Percentiles rank a stretch among this genome's conserved stretches.
These are phyloP conservation scores for Bruguiera hainesii DNA, from an alignment of 441 rosid genomes.

Conservation along the genomic window DNA sequence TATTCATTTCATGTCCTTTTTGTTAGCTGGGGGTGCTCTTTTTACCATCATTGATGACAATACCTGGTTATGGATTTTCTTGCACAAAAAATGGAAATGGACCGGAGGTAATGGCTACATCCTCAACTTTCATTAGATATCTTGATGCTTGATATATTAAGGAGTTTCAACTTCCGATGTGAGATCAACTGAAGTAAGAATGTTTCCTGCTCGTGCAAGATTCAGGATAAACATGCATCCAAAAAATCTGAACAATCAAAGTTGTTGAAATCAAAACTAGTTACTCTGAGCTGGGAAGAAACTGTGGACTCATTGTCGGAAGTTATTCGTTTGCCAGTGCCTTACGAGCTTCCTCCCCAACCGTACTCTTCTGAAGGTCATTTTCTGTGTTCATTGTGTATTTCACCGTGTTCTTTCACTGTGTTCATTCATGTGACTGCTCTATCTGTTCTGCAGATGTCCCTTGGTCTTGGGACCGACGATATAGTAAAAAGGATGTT, in stretches of 20 bases:
- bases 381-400: neutral
- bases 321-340: slow-evolving; percentile 62
- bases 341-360: slow-evolving; percentile 80
- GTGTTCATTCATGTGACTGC: slow-evolving; percentile 16
- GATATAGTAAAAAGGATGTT: slow-evolving; percentile 70
- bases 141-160: neutral
- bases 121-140: neutral
- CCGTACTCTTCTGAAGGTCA: slow-evolving; percentile 72
- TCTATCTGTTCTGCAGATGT: slow-evolving; percentile 46
- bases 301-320: slow-evolving; percentile 33
- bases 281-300: slow-evolving; percentile 66
- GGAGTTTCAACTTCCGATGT: neutral
- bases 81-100: slow-evolving; percentile 40
- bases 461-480: slow-evolving; percentile 95
- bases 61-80: slow-evolving; percentile 41
- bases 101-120: slow-evolving; percentile 32
- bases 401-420: neutral
- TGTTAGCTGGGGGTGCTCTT: slow-evolving; percentile 81
- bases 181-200: neutral
- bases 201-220: neutral
- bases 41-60: slow-evolving; percentile 41
- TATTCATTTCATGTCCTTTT: neutral
- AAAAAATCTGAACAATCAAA: slow-evolving; percentile 15
- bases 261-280: slow-evolving; percentile 39
- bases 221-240: slow-evolving; percentile 26